Evolutionary conservation across 2,329 filamentous ascomycete genomes (phyloP), one percentile per base, ranked within the genome.

Genomic region (Xylariaceae sp.): DNA sequence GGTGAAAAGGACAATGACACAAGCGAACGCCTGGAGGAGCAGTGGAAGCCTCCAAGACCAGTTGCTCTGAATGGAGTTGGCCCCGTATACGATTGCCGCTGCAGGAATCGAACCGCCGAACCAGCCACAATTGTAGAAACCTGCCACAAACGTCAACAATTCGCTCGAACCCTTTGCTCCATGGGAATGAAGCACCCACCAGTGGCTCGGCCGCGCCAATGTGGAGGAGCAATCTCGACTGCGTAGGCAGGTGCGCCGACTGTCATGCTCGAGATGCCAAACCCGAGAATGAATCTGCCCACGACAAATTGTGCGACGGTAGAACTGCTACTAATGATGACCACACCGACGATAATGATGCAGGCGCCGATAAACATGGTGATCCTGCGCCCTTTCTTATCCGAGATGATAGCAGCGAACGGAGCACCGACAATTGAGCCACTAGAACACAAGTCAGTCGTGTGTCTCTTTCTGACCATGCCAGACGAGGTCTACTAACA

Each of bases 71-170:
- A 78, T 75, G 36, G 61, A 66, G 54, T 72, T 72, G 59, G 65
- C 70, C 27, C 74, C 75, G 49, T 70, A 78, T n/a, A 74, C 75
- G 33, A 78, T 64, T 33, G 71, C 68, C 11, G 75, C 73, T 1
- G 76, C 75, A 3, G 75, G 74, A 38, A 78, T 77, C 39, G 71
- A 68, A 43, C 75, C 75, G 38, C 74, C 74, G 45, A 76, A 78
- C 73, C 73, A 78, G 47, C 75, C 75, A 48, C 74, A 77, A 65
- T 79, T 79, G 61, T 78, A 78, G 64, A 79, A 69, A 30, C 69
- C 68, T 64, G 32, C 10, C 6, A 46, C 17, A 27, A n/a, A 18
- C 5, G 17, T 53, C 31, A 57, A 44, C 19, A 17, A 48, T 33
- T 40, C 10, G 38, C 12, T 12, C 6, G 27, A 27, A 14, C 7